Evolutionary conservation across 2,329 filamentous ascomycete species (phyloP), one percentile per base, ranked within the genome.

Genomic region (Colletotrichum sp.): DNA sequence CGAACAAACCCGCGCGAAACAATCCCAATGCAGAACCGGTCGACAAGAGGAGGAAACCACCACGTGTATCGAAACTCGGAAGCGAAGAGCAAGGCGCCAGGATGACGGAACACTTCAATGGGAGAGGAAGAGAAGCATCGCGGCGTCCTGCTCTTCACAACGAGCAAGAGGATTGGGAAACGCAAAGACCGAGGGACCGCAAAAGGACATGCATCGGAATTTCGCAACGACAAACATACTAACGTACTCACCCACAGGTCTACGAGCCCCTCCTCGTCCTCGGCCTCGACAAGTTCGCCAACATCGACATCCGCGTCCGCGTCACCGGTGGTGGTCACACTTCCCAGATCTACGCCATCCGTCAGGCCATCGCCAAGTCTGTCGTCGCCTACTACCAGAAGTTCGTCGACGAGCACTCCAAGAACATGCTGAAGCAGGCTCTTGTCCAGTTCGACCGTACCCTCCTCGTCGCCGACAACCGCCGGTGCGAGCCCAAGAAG

Each of bases 401-500:
- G 93, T 99, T 94, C 91, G 95, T 99, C 89, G 97, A 99, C 87
- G 97, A 99, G 95, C 96, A 99, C 95, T 95, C 95, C 91, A 99
- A 99, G 95, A 98, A 99, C 93, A 92, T 96, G 90, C 93, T 99
- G 86, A 99, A 99, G 95, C 94, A 96, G 90, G 95, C 95, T 82
- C 93, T 99, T 83, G 95, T 96, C 85, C 93, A 96, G 88, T 99
- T 96, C 92, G 96, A 98, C 92, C 93, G 96, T 86, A 98, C 96
- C 87, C 94, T 99, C 82, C 95, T 99, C 86, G 97, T 99, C 84
- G 97, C 97, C 89, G 97, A 99, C 90, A 98, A 98, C 94, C 95
- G 97, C 89, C 95, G 97, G 84, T 97, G 95, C 89, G 97, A 99
- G 93, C 96, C 96, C 90, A 99, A 99, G 96, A 98, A 98, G 92